These are phyloP conservation scores for Penicillium flavigenum DNA, from an alignment of 495 filamentous ascomycete genomes.

Conservation along the genomic window DNA sequence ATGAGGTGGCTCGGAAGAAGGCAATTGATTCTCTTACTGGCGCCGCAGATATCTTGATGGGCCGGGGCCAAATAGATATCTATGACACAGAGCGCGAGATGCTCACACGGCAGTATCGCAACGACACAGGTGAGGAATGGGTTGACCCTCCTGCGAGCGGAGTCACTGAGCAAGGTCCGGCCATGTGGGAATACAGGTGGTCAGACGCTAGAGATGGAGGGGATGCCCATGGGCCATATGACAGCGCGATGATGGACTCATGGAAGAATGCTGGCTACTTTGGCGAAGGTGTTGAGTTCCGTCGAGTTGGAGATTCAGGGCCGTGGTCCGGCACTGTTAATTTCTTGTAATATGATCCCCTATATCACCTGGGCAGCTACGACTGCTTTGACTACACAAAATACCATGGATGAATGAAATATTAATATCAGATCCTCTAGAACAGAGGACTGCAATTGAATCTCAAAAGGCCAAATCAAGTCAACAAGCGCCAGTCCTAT, in stretches of 20 bases:
- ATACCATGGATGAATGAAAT: constrained; percentile 7
- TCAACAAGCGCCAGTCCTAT: constrained; percentile 47
- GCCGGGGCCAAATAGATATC: constrained; percentile 76
- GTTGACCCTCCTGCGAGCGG: constrained; percentile 55
- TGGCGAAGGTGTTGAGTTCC: constrained; percentile 88
- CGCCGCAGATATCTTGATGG: constrained; percentile 81
- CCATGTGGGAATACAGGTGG: constrained; percentile 91
- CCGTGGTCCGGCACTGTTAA: constrained; percentile 61
- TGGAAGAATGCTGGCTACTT: constrained; percentile 94
- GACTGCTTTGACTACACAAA: constrained; percentile 1
- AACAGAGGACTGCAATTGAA: constrained; percentile 25
- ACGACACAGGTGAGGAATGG: constrained; percentile 92
- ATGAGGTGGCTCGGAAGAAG: constrained; percentile 65
- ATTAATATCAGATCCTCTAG: constrained; percentile 11
- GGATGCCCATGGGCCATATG: constrained; percentile 80
- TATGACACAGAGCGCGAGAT: constrained; percentile 88
- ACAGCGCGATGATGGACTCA: constrained; percentile 75
- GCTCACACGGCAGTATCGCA: constrained; percentile 75
- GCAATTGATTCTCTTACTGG: constrained; percentile 81
- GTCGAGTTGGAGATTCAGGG: constrained; percentile 54
- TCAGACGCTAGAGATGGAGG: constrained; percentile 81
- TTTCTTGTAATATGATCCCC: constrained; percentile 53
- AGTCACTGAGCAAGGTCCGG: constrained; percentile 31
- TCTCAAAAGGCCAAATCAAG: constrained; percentile 30
- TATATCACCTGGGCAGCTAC: background rate